These are phyloP conservation scores for Mycosphaerelloides madeirae DNA, from an alignment of 2,329 filamentous ascomycete genomes.

Conservation along the genomic window DNA sequence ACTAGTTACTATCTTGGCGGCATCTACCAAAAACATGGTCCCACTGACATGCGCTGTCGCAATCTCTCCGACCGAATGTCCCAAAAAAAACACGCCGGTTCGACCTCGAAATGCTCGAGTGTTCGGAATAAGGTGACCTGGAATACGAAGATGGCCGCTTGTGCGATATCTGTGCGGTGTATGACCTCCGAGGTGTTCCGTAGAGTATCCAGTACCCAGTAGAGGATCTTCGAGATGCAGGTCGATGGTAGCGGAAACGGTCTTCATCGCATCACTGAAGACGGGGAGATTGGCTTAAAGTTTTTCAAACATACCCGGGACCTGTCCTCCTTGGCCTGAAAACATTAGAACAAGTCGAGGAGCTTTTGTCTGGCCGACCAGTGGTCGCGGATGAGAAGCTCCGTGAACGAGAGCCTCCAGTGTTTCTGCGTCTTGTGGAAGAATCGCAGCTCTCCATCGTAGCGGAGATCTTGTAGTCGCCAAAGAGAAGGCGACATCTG, in stretches of 20 bases:
- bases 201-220: slow-evolving; percentile 13
- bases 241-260: neutral
- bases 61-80: slow-evolving; percentile 33
- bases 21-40: neutral
- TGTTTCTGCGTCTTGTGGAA: neutral
- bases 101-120: slow-evolving; percentile 26
- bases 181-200: slow-evolving; percentile 5
- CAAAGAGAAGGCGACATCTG: slow-evolving; percentile 1
- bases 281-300: slow-evolving; percentile 13
- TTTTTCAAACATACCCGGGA: slow-evolving; percentile 10
- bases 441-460: slow-evolving; percentile 1
- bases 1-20: neutral
- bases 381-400: neutral
- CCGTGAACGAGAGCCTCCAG: neutral
- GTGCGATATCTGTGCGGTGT: slow-evolving; percentile 36
- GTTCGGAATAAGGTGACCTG: slow-evolving; percentile 48
- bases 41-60: slow-evolving; percentile 26
- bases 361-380: neutral
- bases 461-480: neutral
- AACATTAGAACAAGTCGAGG: slow-evolving; percentile 6
- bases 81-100: slow-evolving; percentile 23
- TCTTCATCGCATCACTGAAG: neutral
- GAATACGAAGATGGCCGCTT: slow-evolving; percentile 52
- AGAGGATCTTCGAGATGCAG: slow-evolving; percentile 2
- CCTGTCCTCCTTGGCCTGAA: slow-evolving; percentile 18